Conservation (phyloP, 108 stramenopile species). For the Discostella pseudostelligera region DNA sequence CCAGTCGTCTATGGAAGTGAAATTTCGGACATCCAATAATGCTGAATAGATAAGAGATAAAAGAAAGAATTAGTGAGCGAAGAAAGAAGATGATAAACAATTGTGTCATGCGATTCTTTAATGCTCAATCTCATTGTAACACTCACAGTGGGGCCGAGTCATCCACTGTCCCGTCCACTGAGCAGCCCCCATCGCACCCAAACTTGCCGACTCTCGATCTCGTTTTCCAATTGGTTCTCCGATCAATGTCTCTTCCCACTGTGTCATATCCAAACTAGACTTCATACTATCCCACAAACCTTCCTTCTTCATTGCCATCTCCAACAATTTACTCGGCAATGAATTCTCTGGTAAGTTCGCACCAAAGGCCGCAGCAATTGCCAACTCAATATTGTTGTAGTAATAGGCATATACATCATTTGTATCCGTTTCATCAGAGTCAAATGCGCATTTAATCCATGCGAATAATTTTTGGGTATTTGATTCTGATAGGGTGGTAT, state of each 20-base stretch:
- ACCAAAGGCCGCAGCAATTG: slow-evolving; percentile 72
- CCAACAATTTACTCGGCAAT: slow-evolving; percentile 48
- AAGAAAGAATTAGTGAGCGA: neutral
- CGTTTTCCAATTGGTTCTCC: slow-evolving; percentile 51
- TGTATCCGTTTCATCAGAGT: slow-evolving; percentile 28
- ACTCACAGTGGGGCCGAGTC: slow-evolving; percentile 67
- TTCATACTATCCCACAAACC: slow-evolving; percentile 35
- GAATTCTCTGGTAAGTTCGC: slow-evolving; percentile 51
- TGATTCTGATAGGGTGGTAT: slow-evolving; percentile 49
- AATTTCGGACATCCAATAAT: slow-evolving; percentile 52
- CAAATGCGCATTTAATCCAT: slow-evolving; percentile 68
- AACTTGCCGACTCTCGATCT: slow-evolving; percentile 61
- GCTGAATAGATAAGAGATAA: slow-evolving; percentile 23
- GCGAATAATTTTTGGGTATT: slow-evolving; percentile 59
- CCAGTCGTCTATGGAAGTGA: slow-evolving; percentile 69
- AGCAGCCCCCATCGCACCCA: slow-evolving; percentile 77
- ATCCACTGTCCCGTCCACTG: slow-evolving; percentile 71
- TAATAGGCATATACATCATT: slow-evolving; percentile 34
- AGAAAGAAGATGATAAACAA: neutral
- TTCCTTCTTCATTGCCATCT: slow-evolving; percentile 46
- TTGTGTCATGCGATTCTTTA: too few relatives aligned
- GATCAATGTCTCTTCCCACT: slow-evolving; percentile 49
- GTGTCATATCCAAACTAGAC: slow-evolving; percentile 7
- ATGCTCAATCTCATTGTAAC: too few relatives aligned
- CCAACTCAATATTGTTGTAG: slow-evolving; percentile 71